Percentiles rank a stretch among this genome's conserved stretches.
Evolutionary conservation across 2,329 filamentous ascomycete species (phyloP).

Genomic region (Fusarium solani-melongenae): DNA sequence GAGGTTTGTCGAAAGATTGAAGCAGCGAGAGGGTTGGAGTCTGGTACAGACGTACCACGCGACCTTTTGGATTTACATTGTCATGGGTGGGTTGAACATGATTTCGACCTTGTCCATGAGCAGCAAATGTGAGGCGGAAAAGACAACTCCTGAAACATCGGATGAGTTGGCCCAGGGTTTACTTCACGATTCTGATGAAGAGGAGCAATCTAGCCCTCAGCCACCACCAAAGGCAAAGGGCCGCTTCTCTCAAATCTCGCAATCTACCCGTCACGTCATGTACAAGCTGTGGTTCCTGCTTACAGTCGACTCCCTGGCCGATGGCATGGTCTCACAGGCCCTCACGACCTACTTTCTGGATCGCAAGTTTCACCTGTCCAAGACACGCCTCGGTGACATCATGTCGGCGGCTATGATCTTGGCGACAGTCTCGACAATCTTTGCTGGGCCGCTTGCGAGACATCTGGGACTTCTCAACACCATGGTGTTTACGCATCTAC

Average conservation of each 20-base stretch:
- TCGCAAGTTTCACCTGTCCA: conserved; percentile 63
- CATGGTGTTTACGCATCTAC: conserved; percentile 72
- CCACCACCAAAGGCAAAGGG: conserved; percentile 37
- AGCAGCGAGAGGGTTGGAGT: conserved; percentile 59
- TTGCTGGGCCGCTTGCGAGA: conserved; percentile 67
- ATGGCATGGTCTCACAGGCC: conserved; percentile 71
- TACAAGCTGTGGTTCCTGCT: conserved; percentile 74
- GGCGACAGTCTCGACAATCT: conserved; percentile 63
- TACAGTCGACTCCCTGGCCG: conserved; percentile 71
- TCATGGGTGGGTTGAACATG: conserved; percentile 65
- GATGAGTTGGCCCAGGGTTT: conserved; percentile 40
- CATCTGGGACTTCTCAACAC: conserved; percentile 72
- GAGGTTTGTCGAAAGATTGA: conserved; percentile 60
- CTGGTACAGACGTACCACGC: conserved; percentile 65
- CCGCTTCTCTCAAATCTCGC: conserved; percentile 66
- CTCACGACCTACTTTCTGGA: conserved; percentile 70
- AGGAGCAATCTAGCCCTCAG: conserved; percentile 7
- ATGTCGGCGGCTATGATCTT: conserved; percentile 66
- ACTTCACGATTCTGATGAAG: conserved; percentile 35
- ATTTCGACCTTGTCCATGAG: conserved; percentile 59
- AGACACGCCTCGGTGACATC: conserved; percentile 70
- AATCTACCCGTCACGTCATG: conserved; percentile 67
- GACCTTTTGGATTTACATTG: conserved; percentile 67
- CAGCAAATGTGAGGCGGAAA: conserved; percentile 60
- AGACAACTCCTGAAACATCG: conserved; percentile 28